Evolutionary conservation across 495 filamentous ascomycete genomes (phyloP).

Genomic region (Chlorociboria aeruginascens): DNA sequence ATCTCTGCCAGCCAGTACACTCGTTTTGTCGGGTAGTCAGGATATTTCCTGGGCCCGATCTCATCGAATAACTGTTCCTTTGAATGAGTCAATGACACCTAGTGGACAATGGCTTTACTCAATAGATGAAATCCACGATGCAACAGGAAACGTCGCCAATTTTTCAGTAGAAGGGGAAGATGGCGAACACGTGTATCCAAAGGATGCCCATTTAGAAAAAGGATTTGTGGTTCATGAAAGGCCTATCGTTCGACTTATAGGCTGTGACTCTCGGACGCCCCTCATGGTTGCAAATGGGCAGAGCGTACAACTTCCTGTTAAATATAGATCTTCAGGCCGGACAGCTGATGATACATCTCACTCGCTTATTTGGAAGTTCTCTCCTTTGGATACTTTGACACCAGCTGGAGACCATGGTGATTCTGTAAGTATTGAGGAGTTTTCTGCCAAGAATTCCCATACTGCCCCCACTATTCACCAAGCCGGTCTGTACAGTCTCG

Average conservation of each 20-base stretch:
- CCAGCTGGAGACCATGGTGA: slow-evolving; percentile 50
- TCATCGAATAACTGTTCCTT: slow-evolving; percentile 59
- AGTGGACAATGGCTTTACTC: slow-evolving; percentile 78
- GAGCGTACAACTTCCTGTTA: slow-evolving; percentile 54
- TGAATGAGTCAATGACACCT: slow-evolving; percentile 75
- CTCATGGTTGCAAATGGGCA: slow-evolving; percentile 69
- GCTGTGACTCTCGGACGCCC: slow-evolving; percentile 68
- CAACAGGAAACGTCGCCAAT: slow-evolving; percentile 71
- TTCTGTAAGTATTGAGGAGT: slow-evolving; percentile 37
- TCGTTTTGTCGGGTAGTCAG: slow-evolving; percentile 43
- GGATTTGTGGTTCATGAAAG: slow-evolving; percentile 77
- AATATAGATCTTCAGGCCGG: slow-evolving; percentile 49
- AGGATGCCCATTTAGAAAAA: slow-evolving; percentile 54
- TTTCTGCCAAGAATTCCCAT: slow-evolving; percentile 35
- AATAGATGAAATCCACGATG: slow-evolving; percentile 86
- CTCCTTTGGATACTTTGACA: slow-evolving; percentile 49
- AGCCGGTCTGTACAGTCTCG: slow-evolving; percentile 75
- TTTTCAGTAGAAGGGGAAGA: slow-evolving; percentile 61
- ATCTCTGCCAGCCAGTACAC: slow-evolving; percentile 37
- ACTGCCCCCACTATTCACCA: slow-evolving; percentile 50
- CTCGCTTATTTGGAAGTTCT: slow-evolving; percentile 55
- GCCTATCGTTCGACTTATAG: slow-evolving; percentile 54
- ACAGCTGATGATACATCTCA: slow-evolving; percentile 40
- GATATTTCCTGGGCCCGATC: slow-evolving; percentile 71
- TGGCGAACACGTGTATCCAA: slow-evolving; percentile 43